These are phyloP conservation scores for Phlegmacium glaucopus DNA, from an alignment of 768 basidiomycete genomes.

Conservation along the genomic window DNA sequence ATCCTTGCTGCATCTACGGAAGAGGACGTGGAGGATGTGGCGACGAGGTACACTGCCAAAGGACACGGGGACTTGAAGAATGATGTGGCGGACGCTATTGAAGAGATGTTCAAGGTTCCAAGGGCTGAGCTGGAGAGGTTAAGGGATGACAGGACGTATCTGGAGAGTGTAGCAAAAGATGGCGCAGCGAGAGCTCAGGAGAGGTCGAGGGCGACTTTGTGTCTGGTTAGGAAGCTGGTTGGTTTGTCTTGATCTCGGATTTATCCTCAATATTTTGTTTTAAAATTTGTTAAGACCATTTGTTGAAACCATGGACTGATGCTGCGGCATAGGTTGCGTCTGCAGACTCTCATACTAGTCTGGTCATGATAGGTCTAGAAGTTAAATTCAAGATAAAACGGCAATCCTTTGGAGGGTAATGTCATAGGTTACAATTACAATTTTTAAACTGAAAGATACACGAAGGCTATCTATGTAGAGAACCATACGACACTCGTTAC, in stretches of 20 bases:
- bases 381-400: too few species aligned
- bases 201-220: conserved; percentile 61
- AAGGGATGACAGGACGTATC: conserved; percentile 52
- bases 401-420: too few species aligned
- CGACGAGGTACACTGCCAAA: conserved; percentile 45
- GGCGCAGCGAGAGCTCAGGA: conserved; percentile 65
- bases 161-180: conserved; percentile 55
- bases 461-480: too few species aligned
- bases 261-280: too few species aligned
- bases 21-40: conserved; percentile 41
- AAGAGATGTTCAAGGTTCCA: conserved; percentile 61
- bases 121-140: conserved; percentile 68
- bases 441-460: too few species aligned
- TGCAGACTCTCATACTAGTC: too few species aligned
- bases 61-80: conserved; percentile 70
- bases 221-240: conserved; percentile 61
- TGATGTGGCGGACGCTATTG: conserved; percentile 72
- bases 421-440: too few species aligned
- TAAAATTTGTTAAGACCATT: too few species aligned
- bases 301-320: too few species aligned
- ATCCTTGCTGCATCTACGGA: conserved; percentile 76
- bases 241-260: conserved; percentile 38
- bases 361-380: too few species aligned
- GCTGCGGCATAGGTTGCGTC: too few species aligned
- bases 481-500: too few species aligned